These are phyloP conservation scores for Coleophoma cylindrospora DNA, from an alignment of 2,329 filamentous ascomycete genomes.

Conservation along the genomic window DNA sequence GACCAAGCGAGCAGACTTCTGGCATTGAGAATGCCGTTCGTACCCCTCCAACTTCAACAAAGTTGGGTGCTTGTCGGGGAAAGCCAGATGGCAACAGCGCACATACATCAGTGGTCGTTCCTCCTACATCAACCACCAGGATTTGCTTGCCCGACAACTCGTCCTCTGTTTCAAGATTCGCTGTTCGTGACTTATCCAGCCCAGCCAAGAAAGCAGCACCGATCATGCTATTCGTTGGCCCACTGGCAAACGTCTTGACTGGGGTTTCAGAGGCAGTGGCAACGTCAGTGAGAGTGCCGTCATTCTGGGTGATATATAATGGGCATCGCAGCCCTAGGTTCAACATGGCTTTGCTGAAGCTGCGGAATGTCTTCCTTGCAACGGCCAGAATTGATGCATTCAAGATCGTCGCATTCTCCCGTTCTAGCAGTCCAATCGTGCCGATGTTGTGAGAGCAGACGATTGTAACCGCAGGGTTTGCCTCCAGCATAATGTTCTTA, in stretches of 20 bases:
- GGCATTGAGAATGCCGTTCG: constrained; percentile 51
- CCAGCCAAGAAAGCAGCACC: constrained; percentile 50
- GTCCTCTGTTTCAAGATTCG: not conserved
- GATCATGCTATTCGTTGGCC: constrained; percentile 56
- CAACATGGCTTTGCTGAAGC: constrained; percentile 45
- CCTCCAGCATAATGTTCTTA: constrained; percentile 28
- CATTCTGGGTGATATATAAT: constrained; percentile 56
- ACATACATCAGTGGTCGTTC: constrained; percentile 53
- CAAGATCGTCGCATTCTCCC: constrained; percentile 56
- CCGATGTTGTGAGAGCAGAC: not conserved
- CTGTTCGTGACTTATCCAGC: not conserved
- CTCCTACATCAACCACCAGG: constrained; percentile 50
- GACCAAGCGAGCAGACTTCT: constrained; percentile 45
- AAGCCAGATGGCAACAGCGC: constrained; percentile 49
- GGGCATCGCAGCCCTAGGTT: constrained; percentile 44
- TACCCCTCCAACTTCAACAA: constrained; percentile 48
- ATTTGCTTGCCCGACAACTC: not conserved
- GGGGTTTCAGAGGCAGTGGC: constrained; percentile 46
- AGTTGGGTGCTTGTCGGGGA: constrained; percentile 49
- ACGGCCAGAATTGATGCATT: constrained; percentile 55
- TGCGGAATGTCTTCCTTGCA: constrained; percentile 47
- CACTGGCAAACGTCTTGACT: constrained; percentile 54
- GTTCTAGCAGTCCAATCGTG: not conserved
- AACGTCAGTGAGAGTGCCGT: constrained; percentile 50
- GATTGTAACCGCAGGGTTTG: not conserved